Evolutionary conservation across 2,329 filamentous ascomycete species (phyloP).

Genomic region (Phaeosphaeria sp.): DNA sequence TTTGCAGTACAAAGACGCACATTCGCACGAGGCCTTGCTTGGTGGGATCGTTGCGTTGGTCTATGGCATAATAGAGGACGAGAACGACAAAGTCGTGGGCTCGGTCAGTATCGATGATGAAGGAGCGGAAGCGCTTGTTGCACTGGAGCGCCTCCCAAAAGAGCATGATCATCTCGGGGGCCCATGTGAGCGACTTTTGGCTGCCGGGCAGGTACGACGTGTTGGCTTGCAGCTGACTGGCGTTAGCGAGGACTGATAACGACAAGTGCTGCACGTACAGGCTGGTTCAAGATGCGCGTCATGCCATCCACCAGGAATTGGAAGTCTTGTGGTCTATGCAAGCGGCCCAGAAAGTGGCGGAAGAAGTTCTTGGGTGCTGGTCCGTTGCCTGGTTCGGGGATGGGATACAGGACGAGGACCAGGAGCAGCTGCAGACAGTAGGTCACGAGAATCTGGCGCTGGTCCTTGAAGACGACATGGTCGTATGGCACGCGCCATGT

Average conservation of each 20-base stretch:
- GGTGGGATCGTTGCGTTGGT: constrained; percentile 82
- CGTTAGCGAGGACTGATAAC: constrained; percentile 24
- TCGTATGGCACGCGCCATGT: constrained; percentile 95
- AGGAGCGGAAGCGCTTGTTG: constrained; percentile 95
- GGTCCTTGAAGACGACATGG: constrained; percentile 87
- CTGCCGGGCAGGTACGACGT: constrained; percentile 86
- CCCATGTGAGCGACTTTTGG: constrained; percentile 81
- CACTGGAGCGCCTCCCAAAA: constrained; percentile 98
- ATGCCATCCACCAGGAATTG: constrained; percentile 97
- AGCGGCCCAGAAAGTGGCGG: constrained; percentile 85
- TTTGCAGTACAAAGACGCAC: constrained; percentile 97
- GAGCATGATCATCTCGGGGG: constrained; percentile 93
- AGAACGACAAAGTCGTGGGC: constrained; percentile 92
- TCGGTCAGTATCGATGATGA: constrained; percentile 94
- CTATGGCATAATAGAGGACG: constrained; percentile 89
- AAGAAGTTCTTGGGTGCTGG: constrained; percentile 85
- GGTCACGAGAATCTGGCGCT: constrained; percentile 87
- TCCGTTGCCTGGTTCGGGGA: constrained; percentile 75
- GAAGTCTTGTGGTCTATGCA: constrained; percentile 95
- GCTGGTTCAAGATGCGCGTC: constrained; percentile 89
- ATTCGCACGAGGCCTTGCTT: constrained; percentile 94
- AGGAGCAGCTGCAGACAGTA: constrained; percentile 93
- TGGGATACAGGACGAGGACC: constrained; percentile 82
- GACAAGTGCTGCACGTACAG: constrained; percentile 52
- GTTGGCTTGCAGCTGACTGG: constrained; percentile 74